These are phyloP conservation scores for Colletotrichum camelliae DNA, from an alignment of 2,329 filamentous ascomycete species.

Conservation along the genomic window DNA sequence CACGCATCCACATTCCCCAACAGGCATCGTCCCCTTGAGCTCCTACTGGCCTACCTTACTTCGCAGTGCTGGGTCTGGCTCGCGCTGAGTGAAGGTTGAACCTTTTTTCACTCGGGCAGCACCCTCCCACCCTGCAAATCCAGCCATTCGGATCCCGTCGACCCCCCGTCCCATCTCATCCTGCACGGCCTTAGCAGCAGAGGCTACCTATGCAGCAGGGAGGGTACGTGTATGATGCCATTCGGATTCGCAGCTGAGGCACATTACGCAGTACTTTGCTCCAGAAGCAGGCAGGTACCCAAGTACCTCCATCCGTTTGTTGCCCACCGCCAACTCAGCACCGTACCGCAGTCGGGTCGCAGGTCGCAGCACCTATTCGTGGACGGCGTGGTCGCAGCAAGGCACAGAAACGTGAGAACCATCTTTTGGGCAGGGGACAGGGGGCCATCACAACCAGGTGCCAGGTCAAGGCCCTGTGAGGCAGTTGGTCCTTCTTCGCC, in stretches of 20 bases:
- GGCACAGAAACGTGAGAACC: background rate
- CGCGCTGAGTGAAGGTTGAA: background rate
- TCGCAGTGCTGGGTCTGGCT: background rate
- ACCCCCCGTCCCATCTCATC: background rate
- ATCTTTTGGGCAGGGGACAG: background rate
- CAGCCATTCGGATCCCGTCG: conserved; percentile 3
- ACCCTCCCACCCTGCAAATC: background rate
- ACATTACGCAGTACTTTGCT: background rate
- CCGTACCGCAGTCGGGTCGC: background rate
- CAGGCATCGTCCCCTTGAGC: background rate
- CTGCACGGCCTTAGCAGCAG: background rate
- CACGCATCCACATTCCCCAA: conserved; percentile 22
- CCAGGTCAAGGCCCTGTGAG: background rate
- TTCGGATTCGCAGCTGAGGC: conserved; percentile 2
- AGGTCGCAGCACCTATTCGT: background rate
- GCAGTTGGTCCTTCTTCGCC: background rate
- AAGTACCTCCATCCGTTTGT: background rate
- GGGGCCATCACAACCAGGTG: background rate
- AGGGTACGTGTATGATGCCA: background rate
- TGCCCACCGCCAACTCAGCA: background rate
- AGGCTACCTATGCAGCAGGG: background rate
- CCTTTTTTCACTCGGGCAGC: background rate
- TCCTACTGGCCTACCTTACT: background rate
- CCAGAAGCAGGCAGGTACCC: background rate
- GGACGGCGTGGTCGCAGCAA: background rate